A percentile compares a stretch with the other conserved stretches of the same genome.
Conservation (phyloP, 2,329 filamentous ascomycete species). For the Ceratocystis harringtonii region DNA sequence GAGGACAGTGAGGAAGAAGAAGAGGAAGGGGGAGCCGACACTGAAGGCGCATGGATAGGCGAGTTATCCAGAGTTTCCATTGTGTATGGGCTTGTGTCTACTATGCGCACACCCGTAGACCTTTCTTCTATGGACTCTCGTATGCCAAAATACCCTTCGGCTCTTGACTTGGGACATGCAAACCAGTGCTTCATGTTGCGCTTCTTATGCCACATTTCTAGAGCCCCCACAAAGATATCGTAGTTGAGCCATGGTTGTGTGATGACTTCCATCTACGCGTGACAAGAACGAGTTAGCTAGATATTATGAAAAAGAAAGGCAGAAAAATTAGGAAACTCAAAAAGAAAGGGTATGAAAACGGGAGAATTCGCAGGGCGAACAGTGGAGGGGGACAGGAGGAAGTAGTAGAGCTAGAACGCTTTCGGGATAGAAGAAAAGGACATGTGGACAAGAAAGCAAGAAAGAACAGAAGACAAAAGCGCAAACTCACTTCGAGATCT, state of each 20-base stretch:
- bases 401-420: neutral
- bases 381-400: neutral
- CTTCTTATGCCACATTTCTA: slow-evolving; percentile 3
- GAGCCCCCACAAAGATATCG: slow-evolving; percentile 4
- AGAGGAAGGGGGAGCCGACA: neutral
- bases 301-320: too few species aligned
- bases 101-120: neutral
- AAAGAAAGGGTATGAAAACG: neutral
- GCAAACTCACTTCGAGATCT: neutral
- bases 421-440: neutral
- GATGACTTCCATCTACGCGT: slow-evolving; percentile 1
- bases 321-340: neutral
- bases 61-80: neutral
- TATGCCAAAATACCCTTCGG: neutral
- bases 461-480: neutral
- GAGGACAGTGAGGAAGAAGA: neutral
- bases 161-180: neutral
- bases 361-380: too few species aligned
- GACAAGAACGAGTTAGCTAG: neutral
- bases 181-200: slow-evolving; percentile 5
- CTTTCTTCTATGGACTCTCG: neutral
- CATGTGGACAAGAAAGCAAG: neutral
- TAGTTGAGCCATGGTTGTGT: slow-evolving; percentile 1
- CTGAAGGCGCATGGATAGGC: neutral
- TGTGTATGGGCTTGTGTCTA: neutral